These are phyloP conservation scores for Salvia splendens DNA, from an alignment of 257 asterid genomes.

Conservation along the genomic window DNA sequence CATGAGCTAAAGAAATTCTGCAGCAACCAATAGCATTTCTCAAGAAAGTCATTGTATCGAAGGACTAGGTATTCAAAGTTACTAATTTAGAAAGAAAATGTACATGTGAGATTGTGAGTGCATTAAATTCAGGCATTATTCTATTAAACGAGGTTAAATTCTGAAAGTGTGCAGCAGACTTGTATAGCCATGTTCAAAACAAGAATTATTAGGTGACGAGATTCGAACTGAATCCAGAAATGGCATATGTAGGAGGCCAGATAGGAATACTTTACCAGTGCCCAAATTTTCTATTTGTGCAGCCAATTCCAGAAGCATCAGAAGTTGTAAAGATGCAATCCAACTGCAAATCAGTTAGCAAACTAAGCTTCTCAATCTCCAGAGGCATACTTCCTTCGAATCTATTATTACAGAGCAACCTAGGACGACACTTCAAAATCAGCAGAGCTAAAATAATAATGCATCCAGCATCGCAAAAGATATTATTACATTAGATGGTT, in stretches of 20 bases:
- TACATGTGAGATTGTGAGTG: background rate
- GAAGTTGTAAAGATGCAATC: constrained; percentile 54
- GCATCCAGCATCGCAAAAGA: constrained; percentile 12
- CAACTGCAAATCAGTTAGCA: constrained; percentile 56
- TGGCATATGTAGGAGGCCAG: background rate
- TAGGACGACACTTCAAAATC: constrained; percentile 37
- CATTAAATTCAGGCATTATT: background rate
- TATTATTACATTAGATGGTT: background rate
- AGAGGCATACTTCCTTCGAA: constrained; percentile 71
- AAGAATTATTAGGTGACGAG: background rate
- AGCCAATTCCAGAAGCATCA: constrained; percentile 49
- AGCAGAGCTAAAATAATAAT: constrained; percentile 21
- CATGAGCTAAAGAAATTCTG: background rate
- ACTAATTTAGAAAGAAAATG: background rate
- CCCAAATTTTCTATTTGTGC: constrained; percentile 72
- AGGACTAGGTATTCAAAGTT: background rate
- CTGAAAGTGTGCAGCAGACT: constrained; percentile 5
- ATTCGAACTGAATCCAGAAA: background rate
- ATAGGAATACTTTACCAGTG: constrained; percentile 52
- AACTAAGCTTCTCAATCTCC: constrained; percentile 65
- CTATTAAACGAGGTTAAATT: background rate
- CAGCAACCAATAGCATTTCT: too few species aligned
- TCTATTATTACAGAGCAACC: constrained; percentile 73
- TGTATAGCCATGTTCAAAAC: constrained; percentile 3
- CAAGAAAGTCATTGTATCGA: too few species aligned